Percentiles rank a stretch among this genome's conserved stretches.
These are phyloP conservation scores for Daldinia sp. DNA, from an alignment of 2,329 filamentous ascomycete species.

Conservation along the genomic window DNA sequence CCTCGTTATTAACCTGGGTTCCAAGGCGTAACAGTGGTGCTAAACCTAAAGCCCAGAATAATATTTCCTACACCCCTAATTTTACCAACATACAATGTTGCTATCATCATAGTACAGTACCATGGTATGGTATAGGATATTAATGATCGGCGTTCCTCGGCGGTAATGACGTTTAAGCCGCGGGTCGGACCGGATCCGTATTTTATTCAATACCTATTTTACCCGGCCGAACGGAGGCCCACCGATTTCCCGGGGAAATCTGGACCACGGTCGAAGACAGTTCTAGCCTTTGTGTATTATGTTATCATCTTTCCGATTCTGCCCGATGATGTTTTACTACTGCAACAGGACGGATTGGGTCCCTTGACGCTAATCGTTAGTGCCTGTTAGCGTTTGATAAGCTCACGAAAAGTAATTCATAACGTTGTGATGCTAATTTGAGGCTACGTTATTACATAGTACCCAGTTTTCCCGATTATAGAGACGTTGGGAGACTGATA, in stretches of 20 bases:
- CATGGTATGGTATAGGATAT: constrained; percentile 2
- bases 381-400: constrained; percentile 18
- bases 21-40: too few species aligned
- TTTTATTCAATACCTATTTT: constrained; percentile 3
- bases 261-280: constrained; percentile 22
- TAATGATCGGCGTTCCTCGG: constrained; percentile 22
- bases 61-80: neutral
- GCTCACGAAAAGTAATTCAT: constrained; percentile 16
- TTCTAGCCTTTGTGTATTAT: constrained; percentile 20
- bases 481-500: neutral
- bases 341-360: constrained; percentile 21
- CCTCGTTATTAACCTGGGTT: too few species aligned
- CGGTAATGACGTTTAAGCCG: constrained; percentile 19
- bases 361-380: constrained; percentile 19
- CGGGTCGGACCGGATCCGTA: constrained; percentile 35
- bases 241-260: constrained; percentile 26
- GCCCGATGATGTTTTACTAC: constrained; percentile 25
- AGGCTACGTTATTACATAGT: neutral
- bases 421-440: constrained; percentile 25
- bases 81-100: neutral
- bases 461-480: neutral
- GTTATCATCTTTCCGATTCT: constrained; percentile 28
- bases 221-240: constrained; percentile 33
- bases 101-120: constrained; percentile 1
- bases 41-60: neutral